These are phyloP conservation scores for Candida loeiensis DNA, from an alignment of 805 yeast genomes.

Conservation along the genomic window DNA sequence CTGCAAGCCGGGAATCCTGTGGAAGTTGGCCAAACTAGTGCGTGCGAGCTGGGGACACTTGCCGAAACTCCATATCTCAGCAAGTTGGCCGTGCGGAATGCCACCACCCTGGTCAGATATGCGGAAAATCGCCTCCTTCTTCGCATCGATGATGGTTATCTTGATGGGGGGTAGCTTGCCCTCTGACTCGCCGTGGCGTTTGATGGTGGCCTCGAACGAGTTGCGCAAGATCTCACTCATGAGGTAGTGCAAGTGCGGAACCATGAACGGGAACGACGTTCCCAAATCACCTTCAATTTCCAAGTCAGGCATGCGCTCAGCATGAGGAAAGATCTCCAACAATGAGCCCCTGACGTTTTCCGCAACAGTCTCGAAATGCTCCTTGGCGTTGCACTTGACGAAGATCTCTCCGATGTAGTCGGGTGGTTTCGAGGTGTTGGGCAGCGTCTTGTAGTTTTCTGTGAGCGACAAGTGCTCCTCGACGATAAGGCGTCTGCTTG, in stretches of 20 bases:
- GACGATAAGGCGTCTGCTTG: constrained; percentile 83
- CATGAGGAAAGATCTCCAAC: constrained; percentile 49
- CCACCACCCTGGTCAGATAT: constrained; percentile 94
- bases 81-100: constrained; percentile 52
- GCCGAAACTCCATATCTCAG: constrained; percentile 83
- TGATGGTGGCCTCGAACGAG: constrained; percentile 76
- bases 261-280: constrained; percentile 74
- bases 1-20: constrained; percentile 62
- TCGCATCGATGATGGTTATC: constrained; percentile 68
- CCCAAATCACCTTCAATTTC: constrained; percentile 70
- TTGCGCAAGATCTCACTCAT: constrained; percentile 87
- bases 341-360: constrained; percentile 49
- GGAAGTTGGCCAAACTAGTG: constrained; percentile 61
- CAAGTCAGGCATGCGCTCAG: constrained; percentile 64
- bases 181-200: constrained; percentile 29
- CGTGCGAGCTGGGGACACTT: constrained; percentile 60
- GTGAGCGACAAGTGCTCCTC: constrained; percentile 88
- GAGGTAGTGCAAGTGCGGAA: constrained; percentile 80
- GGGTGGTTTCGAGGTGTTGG: constrained; percentile 47
- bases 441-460: constrained; percentile 51
- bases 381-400: constrained; percentile 69
- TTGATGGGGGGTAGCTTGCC: constrained; percentile 64
- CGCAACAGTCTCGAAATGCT: constrained; percentile 57
- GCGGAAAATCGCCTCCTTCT: constrained; percentile 66
- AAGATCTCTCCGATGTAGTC: constrained; percentile 75